Conservation (phyloP, 2,329 filamentous ascomycete species). For the Talaromyces sp. region DNA sequence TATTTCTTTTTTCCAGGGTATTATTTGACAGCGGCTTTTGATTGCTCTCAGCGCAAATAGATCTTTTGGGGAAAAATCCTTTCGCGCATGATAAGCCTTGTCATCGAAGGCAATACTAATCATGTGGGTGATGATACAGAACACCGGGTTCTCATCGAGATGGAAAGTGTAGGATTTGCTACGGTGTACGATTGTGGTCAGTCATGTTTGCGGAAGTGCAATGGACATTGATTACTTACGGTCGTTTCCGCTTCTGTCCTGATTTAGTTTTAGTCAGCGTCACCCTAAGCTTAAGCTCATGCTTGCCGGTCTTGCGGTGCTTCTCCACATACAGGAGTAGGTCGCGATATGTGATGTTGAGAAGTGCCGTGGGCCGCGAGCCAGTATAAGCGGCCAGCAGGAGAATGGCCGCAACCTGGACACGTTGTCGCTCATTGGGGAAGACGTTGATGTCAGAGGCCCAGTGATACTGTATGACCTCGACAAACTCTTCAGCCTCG, state of each 20-base stretch:
- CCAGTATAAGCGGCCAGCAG: conserved; percentile 16
- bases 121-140: conserved; percentile 19
- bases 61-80: not conserved
- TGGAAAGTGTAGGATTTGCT: not conserved
- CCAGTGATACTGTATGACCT: conserved; percentile 17
- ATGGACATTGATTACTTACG: conserved; percentile 11
- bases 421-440: conserved; percentile 14
- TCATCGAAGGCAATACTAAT: conserved; percentile 16
- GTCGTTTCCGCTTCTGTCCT: conserved; percentile 16
- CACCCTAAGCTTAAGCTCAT: conserved; percentile 11
- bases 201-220: not conserved
- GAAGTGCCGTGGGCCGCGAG: conserved; percentile 12
- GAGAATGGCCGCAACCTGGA: conserved; percentile 17
- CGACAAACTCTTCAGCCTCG: conserved; percentile 17
- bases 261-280: conserved; percentile 18
- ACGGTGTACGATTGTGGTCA: not conserved
- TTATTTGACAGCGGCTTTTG: not conserved
- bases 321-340: conserved; percentile 18
- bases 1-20: not conserved
- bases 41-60: not conserved
- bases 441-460: conserved; percentile 18
- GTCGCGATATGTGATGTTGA: conserved; percentile 16
- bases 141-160: conserved; percentile 17
- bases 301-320: conserved; percentile 15
- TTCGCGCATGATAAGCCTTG: conserved; percentile 11